phyloP scores from a whole-genome alignment of 495 filamentous ascomycete species.

The Neurospora sp. region DNA sequence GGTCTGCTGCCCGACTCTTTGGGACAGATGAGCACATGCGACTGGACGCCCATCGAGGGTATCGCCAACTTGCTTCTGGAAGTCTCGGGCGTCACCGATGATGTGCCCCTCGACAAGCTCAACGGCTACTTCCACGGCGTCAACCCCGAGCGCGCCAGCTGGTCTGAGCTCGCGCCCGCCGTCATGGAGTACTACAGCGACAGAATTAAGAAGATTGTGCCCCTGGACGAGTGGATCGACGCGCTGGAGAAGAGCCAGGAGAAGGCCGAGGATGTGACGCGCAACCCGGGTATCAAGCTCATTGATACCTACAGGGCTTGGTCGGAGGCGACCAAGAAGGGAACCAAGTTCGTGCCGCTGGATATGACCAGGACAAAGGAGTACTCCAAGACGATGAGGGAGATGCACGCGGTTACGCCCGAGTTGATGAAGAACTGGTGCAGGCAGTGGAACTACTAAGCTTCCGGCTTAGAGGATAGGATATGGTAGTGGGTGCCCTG shows the following conservation, averaged over 20 bases:
- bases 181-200: constrained; percentile 29
- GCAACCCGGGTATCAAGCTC: constrained; percentile 37
- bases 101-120: constrained; percentile 17
- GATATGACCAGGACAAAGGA: constrained; percentile 18
- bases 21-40: constrained; percentile 28
- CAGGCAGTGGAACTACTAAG: constrained; percentile 33
- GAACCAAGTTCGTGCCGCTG: constrained; percentile 17
- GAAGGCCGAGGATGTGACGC: constrained; percentile 18
- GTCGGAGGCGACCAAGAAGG: constrained; percentile 8
- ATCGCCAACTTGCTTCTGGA: constrained; percentile 31
- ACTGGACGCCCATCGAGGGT: constrained; percentile 46
- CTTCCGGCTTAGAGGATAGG: too few species aligned
- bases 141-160: constrained; percentile 29
- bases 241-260: constrained; percentile 25
- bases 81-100: constrained; percentile 19
- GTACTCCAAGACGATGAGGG: constrained; percentile 27
- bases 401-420: constrained; percentile 25
- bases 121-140: constrained; percentile 39
- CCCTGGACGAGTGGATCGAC: constrained; percentile 31
- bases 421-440: constrained; percentile 42
- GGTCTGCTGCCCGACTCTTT: constrained; percentile 30
- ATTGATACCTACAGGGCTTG: constrained; percentile 31
- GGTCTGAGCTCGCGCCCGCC: constrained; percentile 22
- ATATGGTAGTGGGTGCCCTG: too few species aligned
- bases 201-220: constrained; percentile 25